These are phyloP conservation scores for Penicillium oxalicum DNA, from an alignment of 2,329 filamentous ascomycete genomes.

Conservation along the genomic window DNA sequence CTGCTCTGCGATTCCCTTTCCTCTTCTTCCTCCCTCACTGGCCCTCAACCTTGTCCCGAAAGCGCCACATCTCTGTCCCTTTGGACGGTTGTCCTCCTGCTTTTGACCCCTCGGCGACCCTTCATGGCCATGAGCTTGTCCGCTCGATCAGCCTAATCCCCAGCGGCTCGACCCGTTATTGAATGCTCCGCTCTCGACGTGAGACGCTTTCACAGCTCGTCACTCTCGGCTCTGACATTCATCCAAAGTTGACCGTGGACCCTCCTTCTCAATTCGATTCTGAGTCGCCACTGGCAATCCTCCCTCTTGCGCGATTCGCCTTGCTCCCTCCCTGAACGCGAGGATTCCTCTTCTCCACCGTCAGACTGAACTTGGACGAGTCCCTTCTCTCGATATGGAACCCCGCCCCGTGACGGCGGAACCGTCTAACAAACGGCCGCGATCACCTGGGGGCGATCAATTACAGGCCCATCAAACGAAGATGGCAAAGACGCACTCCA, in stretches of 20 bases:
- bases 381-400: constrained; percentile 25
- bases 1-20: neutral
- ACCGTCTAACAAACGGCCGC: constrained; percentile 40
- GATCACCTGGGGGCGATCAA: constrained; percentile 40
- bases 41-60: constrained; percentile 2
- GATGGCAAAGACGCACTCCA: constrained; percentile 49
- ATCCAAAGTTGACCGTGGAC: neutral
- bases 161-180: constrained; percentile 7
- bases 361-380: neutral
- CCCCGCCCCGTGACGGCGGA: constrained; percentile 32
- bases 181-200: constrained; percentile 2
- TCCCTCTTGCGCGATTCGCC: no score
- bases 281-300: no score
- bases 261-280: no score
- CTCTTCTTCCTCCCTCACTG: neutral
- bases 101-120: constrained; percentile 1
- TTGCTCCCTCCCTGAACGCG: no score
- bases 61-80: neutral
- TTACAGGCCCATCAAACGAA: constrained; percentile 42
- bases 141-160: constrained; percentile 5
- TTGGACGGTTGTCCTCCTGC: constrained; percentile 1
- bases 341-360: neutral
- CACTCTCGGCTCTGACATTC: neutral
- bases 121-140: constrained; percentile 9
- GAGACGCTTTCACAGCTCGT: neutral